Evolutionary conservation across 768 basidiomycete genomes (phyloP).

Genomic region (Suillus luteus): DNA sequence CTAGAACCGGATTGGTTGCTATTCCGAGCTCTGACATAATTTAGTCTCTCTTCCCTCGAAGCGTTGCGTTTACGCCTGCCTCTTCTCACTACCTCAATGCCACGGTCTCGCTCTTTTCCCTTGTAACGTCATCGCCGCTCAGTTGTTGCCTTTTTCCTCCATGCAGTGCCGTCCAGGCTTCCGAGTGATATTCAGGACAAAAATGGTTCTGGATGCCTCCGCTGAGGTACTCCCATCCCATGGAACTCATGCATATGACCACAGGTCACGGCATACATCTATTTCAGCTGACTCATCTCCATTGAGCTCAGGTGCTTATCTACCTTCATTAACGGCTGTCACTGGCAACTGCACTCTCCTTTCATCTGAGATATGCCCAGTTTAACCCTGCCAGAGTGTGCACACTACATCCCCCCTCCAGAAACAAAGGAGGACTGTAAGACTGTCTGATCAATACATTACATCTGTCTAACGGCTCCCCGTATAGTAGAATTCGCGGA

Average conservation of each 20-base stretch:
- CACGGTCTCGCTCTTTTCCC: too few species aligned
- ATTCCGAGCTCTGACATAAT: too few species aligned
- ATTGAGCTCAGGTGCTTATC: not conserved
- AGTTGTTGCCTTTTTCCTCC: too few species aligned
- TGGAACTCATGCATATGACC: not conserved
- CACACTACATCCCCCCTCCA: constrained; percentile 35
- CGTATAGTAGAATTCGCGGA: constrained; percentile 38
- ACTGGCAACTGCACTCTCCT: not conserved
- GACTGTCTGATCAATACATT: constrained; percentile 10
- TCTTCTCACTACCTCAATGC: too few species aligned
- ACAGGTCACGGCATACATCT: not conserved
- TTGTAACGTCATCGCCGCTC: too few species aligned
- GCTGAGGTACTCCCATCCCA: not conserved
- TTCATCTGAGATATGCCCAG: constrained; percentile 8
- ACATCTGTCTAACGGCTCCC: not conserved
- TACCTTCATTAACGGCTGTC: not conserved
- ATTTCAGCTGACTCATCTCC: not conserved
- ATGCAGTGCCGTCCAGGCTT: too few species aligned
- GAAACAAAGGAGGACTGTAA: constrained; percentile 33
- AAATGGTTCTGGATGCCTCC: too few species aligned
- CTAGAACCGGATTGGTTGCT: too few species aligned
- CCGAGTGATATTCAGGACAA: too few species aligned
- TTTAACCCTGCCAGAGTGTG: constrained; percentile 31
- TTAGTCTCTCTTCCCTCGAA: too few species aligned
- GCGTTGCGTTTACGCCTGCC: too few species aligned